Conservation (phyloP, 306 rosid species). For the Vicia villosa region DNA sequence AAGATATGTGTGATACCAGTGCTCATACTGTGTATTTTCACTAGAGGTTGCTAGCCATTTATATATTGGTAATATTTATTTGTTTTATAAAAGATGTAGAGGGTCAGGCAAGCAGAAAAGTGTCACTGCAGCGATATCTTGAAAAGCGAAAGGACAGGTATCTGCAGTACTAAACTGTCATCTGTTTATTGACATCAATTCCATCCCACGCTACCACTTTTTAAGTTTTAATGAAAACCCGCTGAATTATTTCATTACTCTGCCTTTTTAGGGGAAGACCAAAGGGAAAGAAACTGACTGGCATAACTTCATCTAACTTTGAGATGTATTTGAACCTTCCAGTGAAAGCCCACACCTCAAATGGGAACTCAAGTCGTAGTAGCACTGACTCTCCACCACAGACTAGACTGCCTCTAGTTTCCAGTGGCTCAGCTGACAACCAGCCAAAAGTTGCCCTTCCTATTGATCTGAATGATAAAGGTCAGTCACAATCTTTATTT, state of each 20-base stretch:
- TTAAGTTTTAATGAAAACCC: slow-evolving; percentile 35
- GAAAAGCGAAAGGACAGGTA: slow-evolving; percentile 98
- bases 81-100: slow-evolving; percentile 68
- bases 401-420: slow-evolving; percentile 58
- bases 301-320: slow-evolving; percentile 55
- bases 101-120: slow-evolving; percentile 82
- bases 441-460: slow-evolving; percentile 67
- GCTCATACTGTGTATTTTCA: slow-evolving; percentile 16
- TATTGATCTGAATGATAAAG: slow-evolving; percentile 86
- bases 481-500: slow-evolving; percentile 46
- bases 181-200: slow-evolving; percentile 35
- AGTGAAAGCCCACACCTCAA: slow-evolving; percentile 59
- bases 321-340: slow-evolving; percentile 77
- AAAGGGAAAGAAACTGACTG: slow-evolving; percentile 71
- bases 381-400: slow-evolving; percentile 83
- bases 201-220: slow-evolving; percentile 25
- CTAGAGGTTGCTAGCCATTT: neutral
- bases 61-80: slow-evolving; percentile 29
- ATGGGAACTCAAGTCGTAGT: slow-evolving; percentile 76
- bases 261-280: slow-evolving; percentile 69
- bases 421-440: slow-evolving; percentile 59
- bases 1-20: slow-evolving; percentile 5
- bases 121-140: slow-evolving; percentile 79
- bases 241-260: slow-evolving; percentile 45
- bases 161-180: slow-evolving; percentile 29